These are phyloP conservation scores for Pseudevernia furfuracea DNA, from an alignment of 495 filamentous ascomycete genomes.

Conservation along the genomic window DNA sequence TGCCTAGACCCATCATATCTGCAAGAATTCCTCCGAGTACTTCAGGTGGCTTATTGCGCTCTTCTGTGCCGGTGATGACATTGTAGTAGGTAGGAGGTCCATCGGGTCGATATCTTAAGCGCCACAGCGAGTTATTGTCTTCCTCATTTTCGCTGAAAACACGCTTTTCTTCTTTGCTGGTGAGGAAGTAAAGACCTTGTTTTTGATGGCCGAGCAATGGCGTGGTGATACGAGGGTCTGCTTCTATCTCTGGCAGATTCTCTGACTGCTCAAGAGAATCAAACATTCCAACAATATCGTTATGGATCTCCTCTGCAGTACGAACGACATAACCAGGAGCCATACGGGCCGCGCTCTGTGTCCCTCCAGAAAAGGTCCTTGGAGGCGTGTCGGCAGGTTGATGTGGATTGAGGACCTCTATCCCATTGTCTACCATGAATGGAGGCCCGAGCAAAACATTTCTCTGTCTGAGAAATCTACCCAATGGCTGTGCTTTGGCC, in stretches of 20 bases:
- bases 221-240: slow-evolving; percentile 53
- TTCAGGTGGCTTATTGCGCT: slow-evolving; percentile 57
- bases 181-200: slow-evolving; percentile 86
- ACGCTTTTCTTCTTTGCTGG: slow-evolving; percentile 61
- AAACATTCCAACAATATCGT: slow-evolving; percentile 80
- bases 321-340: slow-evolving; percentile 43
- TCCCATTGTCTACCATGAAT: slow-evolving; percentile 52
- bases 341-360: slow-evolving; percentile 14
- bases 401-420: slow-evolving; percentile 64
- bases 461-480: slow-evolving; percentile 53
- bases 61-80: slow-evolving; percentile 68
- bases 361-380: slow-evolving; percentile 20
- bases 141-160: slow-evolving; percentile 48
- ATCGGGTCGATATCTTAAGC: slow-evolving; percentile 41
- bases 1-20: slow-evolving; percentile 97
- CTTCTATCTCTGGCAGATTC: slow-evolving; percentile 67
- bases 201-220: slow-evolving; percentile 79
- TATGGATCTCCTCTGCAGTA: slow-evolving; percentile 74
- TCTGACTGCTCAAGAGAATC: slow-evolving; percentile 68
- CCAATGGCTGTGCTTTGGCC: slow-evolving; percentile 54
- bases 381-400: slow-evolving; percentile 34
- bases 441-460: slow-evolving; percentile 60
- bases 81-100: slow-evolving; percentile 62
- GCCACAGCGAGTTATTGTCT: slow-evolving; percentile 68
- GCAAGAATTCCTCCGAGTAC: slow-evolving; percentile 82